Conservation (phyloP, 495 filamentous ascomycete genomes). For the Penicillium lagena region DNA sequence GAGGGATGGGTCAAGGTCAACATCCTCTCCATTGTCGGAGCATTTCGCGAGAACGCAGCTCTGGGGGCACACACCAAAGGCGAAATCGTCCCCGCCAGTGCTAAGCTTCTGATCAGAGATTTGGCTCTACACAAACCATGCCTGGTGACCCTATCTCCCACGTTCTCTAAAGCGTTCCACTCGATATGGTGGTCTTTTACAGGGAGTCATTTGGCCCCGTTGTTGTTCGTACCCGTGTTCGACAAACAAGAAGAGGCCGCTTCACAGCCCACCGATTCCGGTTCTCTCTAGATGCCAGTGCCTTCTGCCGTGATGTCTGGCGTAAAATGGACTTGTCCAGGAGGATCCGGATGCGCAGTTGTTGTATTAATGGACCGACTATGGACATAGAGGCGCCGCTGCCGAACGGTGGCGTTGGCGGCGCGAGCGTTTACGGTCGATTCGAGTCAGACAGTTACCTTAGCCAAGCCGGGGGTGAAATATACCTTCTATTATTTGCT, state of each 20-base stretch:
- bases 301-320: conserved; percentile 24
- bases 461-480: conserved; percentile 3
- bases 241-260: conserved; percentile 24
- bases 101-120: conserved; percentile 21
- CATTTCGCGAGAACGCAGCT: conserved; percentile 1
- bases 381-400: conserved; percentile 26
- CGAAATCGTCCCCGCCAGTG: conserved; percentile 25
- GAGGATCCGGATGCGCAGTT: conserved; percentile 19
- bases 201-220: conserved; percentile 26
- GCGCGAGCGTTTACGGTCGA: conserved; percentile 24
- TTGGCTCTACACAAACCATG: conserved; percentile 12
- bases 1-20: conserved; percentile 15
- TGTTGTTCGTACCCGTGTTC: conserved; percentile 19
- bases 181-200: conserved; percentile 22
- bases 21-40: background rate
- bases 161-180: conserved; percentile 21
- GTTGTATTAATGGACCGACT: conserved; percentile 28
- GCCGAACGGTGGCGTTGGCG: conserved; percentile 26
- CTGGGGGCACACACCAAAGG: conserved; percentile 26
- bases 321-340: conserved; percentile 21
- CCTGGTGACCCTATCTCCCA: conserved; percentile 1
- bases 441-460: conserved; percentile 22
- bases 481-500: conserved; percentile 1
- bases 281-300: conserved; percentile 25
- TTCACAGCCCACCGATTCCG: conserved; percentile 22